Evolutionary conservation across 192 early-diverging fungal genomes (phyloP), one percentile per base, ranked within the genome.

Genomic region (Helicostylum pulchrum): DNA sequence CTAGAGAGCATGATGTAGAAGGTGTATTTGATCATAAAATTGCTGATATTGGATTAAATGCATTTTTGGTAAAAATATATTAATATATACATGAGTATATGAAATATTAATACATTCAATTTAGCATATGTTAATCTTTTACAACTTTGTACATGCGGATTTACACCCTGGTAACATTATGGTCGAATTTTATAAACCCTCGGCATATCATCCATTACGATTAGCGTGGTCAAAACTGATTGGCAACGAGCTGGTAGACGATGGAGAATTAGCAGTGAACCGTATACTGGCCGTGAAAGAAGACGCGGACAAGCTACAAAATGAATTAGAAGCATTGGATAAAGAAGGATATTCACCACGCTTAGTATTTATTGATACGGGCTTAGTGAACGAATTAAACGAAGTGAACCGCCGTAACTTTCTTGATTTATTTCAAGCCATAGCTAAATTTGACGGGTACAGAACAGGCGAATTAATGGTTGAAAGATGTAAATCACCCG

Each of bases 111-210:
- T 39, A 56, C 7, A 19, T 62, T 46, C 31, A 23, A 26, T 48
- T 20, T 68, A 90, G 79, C 83, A 90, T 36, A 98, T 98, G 96
- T 82, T 98, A 0, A 90, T 95, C 34, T 78, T 91, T 49, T 92
- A 95, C 76, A 98, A 98, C 72, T 94, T 96, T 80, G 85, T 92
- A 21, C 96, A 98, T 67, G 90, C 92, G 4, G 96, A 97, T 72
- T 64, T 97, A 60, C 96, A 98, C 56, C 94, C 94, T 15, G 96
- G 93, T 36, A 98, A 98, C 66, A 96, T 97, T 49, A 73, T 93
- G 67, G 82, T 98, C 1, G 85, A 85, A 10, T 94, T 96, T 64
- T 78, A 77, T 46, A 87, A 83, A 67, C 87, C 88, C 3, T 75
- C 78, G 20, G 75, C 76, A 20, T 78, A 78, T 53, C 77, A 75